Evolutionary conservation across 495 filamentous ascomycete genomes (phyloP), one percentile per base, ranked within the genome.

Genomic region (Lophiostoma macrostomum): DNA sequence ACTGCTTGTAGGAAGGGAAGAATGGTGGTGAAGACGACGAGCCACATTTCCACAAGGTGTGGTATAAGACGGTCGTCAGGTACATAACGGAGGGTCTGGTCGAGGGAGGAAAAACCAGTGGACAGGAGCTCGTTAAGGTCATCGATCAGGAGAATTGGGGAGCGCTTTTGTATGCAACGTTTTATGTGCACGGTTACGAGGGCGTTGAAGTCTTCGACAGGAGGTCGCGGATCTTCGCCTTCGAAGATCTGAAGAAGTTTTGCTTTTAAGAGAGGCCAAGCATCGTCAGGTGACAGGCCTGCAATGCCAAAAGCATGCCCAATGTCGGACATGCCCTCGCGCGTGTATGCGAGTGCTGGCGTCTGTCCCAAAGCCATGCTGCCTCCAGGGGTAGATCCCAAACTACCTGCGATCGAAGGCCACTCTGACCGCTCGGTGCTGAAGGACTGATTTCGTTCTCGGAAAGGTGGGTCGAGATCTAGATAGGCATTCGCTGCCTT

Each of bases 1-100:
- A 96, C 91, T 0, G 91, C 91, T 73, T 99, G 94, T 50, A 97
- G 84, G 65, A 95, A 99, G 0, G 94, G 94, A 11, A 97, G 71
- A 38, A 97, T 86, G 16, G 77, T 87, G 6, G 88, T 87, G 61
- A 96, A 96, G 1, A 94, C 87, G 35, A 91, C 77, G 31, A 91
- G 80, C 94, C 94, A 99, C 61, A 95, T 81, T 60, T 96, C 89
- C 5, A 96, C 91, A 1, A 99, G 76, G 58, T 86, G 79, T 0
- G 88, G 86, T 22, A 96, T 87, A 11, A 95, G 73, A 41, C 82
- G 80, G 34, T 96, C 90, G 58, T 97, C 91, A 0, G 87, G 77
- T 0, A 88, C 78, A 6, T 80, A 82, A 4, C 81, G 75, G 13
- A 97, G 71, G 0, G 85, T 87, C 50, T 90, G 84, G 54, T 95